These are phyloP conservation scores for Zoysia japonica DNA, from an alignment of 176 grass and related monocot species.

Conservation along the genomic window DNA sequence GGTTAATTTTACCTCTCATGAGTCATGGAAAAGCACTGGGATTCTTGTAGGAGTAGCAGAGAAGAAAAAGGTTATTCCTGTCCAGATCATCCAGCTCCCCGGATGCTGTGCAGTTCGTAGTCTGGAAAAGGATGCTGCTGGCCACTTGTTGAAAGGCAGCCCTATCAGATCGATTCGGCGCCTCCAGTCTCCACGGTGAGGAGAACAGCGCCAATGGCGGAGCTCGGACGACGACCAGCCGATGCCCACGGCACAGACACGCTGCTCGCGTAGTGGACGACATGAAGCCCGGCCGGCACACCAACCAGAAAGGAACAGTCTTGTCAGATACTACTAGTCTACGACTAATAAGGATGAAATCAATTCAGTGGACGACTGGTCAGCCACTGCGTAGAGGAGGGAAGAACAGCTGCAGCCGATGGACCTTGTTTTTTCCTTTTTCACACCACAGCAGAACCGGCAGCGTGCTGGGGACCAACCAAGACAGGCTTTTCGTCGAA, in stretches of 20 bases:
- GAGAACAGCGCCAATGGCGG: neutral
- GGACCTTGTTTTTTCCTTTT: neutral
- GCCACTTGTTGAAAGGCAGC: constrained; percentile 37
- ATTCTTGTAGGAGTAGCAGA: neutral
- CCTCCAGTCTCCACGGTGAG: neutral
- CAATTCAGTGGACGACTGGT: constrained; percentile 9
- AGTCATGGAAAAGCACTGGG: too few relatives aligned
- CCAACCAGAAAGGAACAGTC: constrained; percentile 31
- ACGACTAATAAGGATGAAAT: neutral
- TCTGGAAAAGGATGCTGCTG: constrained; percentile 37
- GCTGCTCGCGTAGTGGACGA: constrained; percentile 33
- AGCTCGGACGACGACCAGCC: constrained; percentile 11
- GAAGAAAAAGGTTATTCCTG: neutral
- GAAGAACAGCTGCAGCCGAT: constrained; percentile 9
- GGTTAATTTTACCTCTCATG: too few relatives aligned
- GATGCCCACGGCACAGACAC: constrained; percentile 37
- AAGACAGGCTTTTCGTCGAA: constrained; percentile 23
- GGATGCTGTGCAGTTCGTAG: constrained; percentile 22
- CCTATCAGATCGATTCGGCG: constrained; percentile 5
- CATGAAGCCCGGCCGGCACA: constrained; percentile 28
- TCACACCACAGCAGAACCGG: neutral
- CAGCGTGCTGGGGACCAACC: neutral
- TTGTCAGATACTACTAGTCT: neutral
- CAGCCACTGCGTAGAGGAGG: neutral
- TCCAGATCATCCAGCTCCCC: constrained; percentile 40